A percentile compares a stretch with the other conserved stretches of the same genome.
These are phyloP conservation scores for Salvia hispanica DNA, from an alignment of 257 asterid genomes.

Conservation along the genomic window DNA sequence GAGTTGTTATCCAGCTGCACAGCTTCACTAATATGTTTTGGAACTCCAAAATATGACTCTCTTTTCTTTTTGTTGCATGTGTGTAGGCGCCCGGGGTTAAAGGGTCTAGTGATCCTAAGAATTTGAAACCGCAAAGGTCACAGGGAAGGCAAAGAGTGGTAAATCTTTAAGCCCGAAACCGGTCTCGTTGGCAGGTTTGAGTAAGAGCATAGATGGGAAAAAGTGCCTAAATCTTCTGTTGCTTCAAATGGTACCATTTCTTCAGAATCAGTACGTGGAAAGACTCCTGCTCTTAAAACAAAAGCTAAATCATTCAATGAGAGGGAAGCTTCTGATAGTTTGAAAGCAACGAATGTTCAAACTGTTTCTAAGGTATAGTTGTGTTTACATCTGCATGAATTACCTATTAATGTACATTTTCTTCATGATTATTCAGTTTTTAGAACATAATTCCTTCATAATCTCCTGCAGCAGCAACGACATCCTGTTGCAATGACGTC, in stretches of 20 bases:
- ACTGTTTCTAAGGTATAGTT: constrained; percentile 39
- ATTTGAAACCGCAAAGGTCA: constrained; percentile 36
- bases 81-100: constrained; percentile 40
- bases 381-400: constrained; percentile 12
- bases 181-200: constrained; percentile 30
- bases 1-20: background rate
- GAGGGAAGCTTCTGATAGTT: constrained; percentile 37
- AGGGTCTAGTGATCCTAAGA: constrained; percentile 35
- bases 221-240: constrained; percentile 33
- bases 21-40: too few relatives aligned
- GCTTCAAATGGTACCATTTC: constrained; percentile 47
- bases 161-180: constrained; percentile 39
- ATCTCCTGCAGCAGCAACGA: constrained; percentile 40
- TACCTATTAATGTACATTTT: background rate
- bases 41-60: background rate
- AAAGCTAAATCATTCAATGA: constrained; percentile 43
- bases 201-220: constrained; percentile 45
- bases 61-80: background rate
- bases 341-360: constrained; percentile 31
- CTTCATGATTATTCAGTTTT: background rate
- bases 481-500: constrained; percentile 45
- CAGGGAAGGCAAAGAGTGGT: constrained; percentile 40
- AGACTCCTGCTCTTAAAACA: constrained; percentile 27
- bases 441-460: constrained; percentile 19
- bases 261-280: constrained; percentile 37